Evolutionary conservation across 305 asterid genomes (phyloP).

Genomic region (Solanum aculeatissimum): DNA sequence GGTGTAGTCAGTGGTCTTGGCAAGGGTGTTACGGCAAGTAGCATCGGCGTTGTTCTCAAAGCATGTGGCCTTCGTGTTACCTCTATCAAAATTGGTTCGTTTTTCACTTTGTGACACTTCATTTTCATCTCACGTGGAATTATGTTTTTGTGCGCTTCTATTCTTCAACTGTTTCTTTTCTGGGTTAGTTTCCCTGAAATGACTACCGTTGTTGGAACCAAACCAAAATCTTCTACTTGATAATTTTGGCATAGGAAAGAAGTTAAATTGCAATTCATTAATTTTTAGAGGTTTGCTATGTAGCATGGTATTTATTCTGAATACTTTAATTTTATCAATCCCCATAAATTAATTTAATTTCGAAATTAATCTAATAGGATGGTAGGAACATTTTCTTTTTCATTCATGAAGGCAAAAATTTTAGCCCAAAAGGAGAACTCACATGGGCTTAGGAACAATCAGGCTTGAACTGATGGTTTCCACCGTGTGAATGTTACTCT

Average conservation of each 20-base stretch:
- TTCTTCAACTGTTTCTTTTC: neutral
- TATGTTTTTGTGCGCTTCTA: neutral
- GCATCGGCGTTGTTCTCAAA: conserved; percentile 91
- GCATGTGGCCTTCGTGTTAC: conserved; percentile 96
- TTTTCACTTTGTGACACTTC: neutral
- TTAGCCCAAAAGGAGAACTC: neutral
- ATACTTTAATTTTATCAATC: neutral
- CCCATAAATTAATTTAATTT: neutral
- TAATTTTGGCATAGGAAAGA: neutral
- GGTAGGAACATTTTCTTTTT: neutral
- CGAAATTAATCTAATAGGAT: neutral
- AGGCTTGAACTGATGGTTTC: neutral
- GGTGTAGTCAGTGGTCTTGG: conserved; percentile 99
- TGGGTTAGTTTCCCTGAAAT: neutral
- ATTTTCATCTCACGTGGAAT: neutral
- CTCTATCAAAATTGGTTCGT: conserved; percentile 84
- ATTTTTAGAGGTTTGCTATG: neutral
- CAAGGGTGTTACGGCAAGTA: conserved; percentile 98
- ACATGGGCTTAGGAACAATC: neutral
- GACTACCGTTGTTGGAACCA: neutral
- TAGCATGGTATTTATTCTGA: neutral
- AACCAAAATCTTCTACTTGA: neutral
- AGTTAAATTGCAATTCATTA: neutral
- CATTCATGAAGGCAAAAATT: neutral
- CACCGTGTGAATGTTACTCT: neutral